These are phyloP conservation scores for Moniliophthora roreri DNA, from an alignment of 1,284 basidiomycete genomes.

Conservation along the genomic window DNA sequence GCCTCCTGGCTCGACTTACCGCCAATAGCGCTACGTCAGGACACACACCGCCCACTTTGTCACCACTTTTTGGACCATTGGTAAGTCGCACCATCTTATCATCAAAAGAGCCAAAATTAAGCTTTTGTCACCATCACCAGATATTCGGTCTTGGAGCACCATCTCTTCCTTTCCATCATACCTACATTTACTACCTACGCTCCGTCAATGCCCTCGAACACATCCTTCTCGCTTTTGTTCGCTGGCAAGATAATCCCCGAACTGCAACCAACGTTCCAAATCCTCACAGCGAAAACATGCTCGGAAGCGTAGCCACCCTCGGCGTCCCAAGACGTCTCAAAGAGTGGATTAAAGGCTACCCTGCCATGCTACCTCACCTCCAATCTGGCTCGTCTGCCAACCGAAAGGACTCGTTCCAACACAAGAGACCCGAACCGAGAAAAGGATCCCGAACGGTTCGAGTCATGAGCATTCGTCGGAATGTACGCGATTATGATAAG, in stretches of 20 bases:
- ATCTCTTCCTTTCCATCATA: conserved; percentile 67
- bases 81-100: not conserved
- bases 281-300: conserved; percentile 24
- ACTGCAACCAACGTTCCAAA: conserved; percentile 30
- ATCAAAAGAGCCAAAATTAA: not conserved
- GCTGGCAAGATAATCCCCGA: conserved; percentile 67
- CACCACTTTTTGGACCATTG: conserved; percentile 85
- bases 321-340: conserved; percentile 77
- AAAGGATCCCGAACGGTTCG: conserved; percentile 72
- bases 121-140: not conserved
- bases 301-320: conserved; percentile 50
- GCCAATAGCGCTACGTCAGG: conserved; percentile 80
- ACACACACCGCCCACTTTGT: conserved; percentile 80
- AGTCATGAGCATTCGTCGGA: conserved; percentile 71
- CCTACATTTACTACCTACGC: conserved; percentile 80
- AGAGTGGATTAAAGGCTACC: conserved; percentile 87
- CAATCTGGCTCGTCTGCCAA: not conserved
- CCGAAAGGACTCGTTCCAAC: conserved; percentile 1
- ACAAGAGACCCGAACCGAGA: conserved; percentile 46
- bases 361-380: conserved; percentile 47
- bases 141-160: conserved; percentile 77
- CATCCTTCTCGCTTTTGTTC: conserved; percentile 80
- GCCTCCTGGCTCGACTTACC: conserved; percentile 75
- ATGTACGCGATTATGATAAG: conserved; percentile 79
- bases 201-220: conserved; percentile 87